These are phyloP conservation scores for Amanita rimosa DNA, from an alignment of 768 basidiomycete species.

Conservation along the genomic window DNA sequence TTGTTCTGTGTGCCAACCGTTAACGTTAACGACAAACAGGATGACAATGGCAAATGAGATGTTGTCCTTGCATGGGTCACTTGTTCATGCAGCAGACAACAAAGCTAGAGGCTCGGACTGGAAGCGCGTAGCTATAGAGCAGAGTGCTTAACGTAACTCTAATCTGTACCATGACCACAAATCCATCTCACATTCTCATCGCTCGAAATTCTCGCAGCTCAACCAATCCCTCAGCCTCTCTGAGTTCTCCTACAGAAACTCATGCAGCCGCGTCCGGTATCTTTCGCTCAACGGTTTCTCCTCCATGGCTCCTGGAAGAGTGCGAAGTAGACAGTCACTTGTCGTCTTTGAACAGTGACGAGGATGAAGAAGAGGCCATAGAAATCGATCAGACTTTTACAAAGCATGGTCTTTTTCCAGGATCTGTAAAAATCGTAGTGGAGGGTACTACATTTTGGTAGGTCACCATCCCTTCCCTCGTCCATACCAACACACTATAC, in stretches of 20 bases:
- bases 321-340: slow-evolving; percentile 59
- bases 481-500: slow-evolving; percentile 5
- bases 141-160: neutral
- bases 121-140: neutral
- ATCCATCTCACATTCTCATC: slow-evolving; percentile 83
- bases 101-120: slow-evolving; percentile 5
- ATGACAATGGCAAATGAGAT: slow-evolving; percentile 88
- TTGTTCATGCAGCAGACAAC: slow-evolving; percentile 15
- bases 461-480: slow-evolving; percentile 16
- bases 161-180: slow-evolving; percentile 24
- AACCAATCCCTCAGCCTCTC: slow-evolving; percentile 66
- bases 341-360: slow-evolving; percentile 55
- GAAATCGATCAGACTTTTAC: slow-evolving; percentile 78
- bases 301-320: slow-evolving; percentile 73
- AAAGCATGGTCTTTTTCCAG: slow-evolving; percentile 55
- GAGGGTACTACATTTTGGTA: slow-evolving; percentile 88
- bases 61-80: slow-evolving; percentile 79
- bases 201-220: slow-evolving; percentile 73
- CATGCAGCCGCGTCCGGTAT: slow-evolving; percentile 81
- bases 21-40: slow-evolving; percentile 26
- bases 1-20: neutral
- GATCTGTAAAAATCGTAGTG: slow-evolving; percentile 85
- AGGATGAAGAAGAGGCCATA: slow-evolving; percentile 59
- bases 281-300: slow-evolving; percentile 71
- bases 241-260: slow-evolving; percentile 80